Percentiles rank a stretch among this genome's conserved stretches.
These are phyloP conservation scores for Thozetella sp. DNA, from an alignment of 495 filamentous ascomycete genomes.

Conservation along the genomic window DNA sequence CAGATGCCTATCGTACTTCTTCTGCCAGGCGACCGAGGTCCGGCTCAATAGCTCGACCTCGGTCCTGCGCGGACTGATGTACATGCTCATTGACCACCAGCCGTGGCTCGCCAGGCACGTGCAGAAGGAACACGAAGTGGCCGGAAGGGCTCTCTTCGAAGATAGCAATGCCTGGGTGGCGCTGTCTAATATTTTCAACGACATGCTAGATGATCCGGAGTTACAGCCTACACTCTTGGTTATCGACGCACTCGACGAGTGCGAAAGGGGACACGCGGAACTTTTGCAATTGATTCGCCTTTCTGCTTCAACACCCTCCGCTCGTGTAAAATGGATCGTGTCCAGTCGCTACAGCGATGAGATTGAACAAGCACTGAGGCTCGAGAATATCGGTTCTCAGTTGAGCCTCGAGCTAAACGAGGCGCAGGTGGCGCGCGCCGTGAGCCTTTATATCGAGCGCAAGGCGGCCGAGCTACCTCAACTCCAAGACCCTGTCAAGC, in stretches of 20 bases:
- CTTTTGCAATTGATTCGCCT: no score
- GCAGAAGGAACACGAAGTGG: constrained; percentile 25
- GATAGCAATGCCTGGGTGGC: constrained; percentile 28
- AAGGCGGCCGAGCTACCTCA: no score
- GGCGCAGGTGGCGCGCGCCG: no score
- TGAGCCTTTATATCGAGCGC: no score
- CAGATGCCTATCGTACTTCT: constrained; percentile 46
- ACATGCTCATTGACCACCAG: constrained; percentile 36
- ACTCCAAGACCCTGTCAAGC: no score
- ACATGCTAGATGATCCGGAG: constrained; percentile 29
- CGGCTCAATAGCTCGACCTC: constrained; percentile 39
- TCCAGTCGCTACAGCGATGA: no score
- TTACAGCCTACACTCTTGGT: constrained; percentile 27
- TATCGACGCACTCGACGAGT: constrained; percentile 56
- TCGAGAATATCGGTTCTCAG: no score
- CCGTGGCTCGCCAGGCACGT: constrained; percentile 30
- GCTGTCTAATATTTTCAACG: constrained; percentile 26
- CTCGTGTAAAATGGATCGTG: no score
- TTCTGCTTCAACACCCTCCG: no score
- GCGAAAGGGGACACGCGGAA: no score
- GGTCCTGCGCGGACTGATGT: constrained; percentile 43
- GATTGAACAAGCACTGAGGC: no score
- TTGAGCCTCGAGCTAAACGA: no score
- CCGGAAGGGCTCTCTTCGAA: constrained; percentile 27
- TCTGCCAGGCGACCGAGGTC: constrained; percentile 37